phyloP scores from a whole-genome alignment of 768 basidiomycete genomes.

The Zangia roseola region DNA sequence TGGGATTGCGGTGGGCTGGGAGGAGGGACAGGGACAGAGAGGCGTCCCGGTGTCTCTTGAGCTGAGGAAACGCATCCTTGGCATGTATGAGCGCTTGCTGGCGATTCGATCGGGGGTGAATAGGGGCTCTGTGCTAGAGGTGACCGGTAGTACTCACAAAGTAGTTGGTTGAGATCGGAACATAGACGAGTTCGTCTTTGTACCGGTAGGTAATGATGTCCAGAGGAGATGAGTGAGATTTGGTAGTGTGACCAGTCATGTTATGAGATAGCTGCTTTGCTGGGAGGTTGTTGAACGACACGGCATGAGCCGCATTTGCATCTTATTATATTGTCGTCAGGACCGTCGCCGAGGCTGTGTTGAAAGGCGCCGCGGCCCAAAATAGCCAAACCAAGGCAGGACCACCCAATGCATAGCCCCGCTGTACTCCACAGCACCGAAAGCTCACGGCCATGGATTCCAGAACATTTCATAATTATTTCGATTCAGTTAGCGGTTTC shows the following conservation, averaged over 20 bases:
- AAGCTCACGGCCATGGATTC: too few relatives aligned
- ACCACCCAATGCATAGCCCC: too few relatives aligned
- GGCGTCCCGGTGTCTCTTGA: slow-evolving; percentile 36
- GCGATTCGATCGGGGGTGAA: too few relatives aligned
- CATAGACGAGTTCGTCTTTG: slow-evolving; percentile 47
- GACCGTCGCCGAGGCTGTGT: too few relatives aligned
- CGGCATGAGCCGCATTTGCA: too few relatives aligned
- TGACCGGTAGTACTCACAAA: slow-evolving; percentile 39
- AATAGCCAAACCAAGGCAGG: too few relatives aligned
- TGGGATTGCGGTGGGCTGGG: slow-evolving; percentile 8
- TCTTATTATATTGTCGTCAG: too few relatives aligned
- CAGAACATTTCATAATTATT: too few relatives aligned
- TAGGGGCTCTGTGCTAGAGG: too few relatives aligned
- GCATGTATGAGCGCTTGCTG: slow-evolving; percentile 53
- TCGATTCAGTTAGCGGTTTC: too few relatives aligned
- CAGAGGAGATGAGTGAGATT: neutral
- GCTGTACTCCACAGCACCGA: too few relatives aligned
- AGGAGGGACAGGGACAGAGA: slow-evolving; percentile 45
- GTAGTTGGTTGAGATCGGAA: slow-evolving; percentile 43
- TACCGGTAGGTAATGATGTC: slow-evolving; percentile 54
- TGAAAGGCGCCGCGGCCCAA: too few relatives aligned
- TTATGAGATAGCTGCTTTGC: neutral
- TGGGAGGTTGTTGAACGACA: neutral
- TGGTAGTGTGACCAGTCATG: slow-evolving; percentile 6
- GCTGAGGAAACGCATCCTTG: slow-evolving; percentile 46